These are phyloP conservation scores for Saccharomyces uvarum DNA, from an alignment of 1,139 yeast species.

Conservation along the genomic window DNA sequence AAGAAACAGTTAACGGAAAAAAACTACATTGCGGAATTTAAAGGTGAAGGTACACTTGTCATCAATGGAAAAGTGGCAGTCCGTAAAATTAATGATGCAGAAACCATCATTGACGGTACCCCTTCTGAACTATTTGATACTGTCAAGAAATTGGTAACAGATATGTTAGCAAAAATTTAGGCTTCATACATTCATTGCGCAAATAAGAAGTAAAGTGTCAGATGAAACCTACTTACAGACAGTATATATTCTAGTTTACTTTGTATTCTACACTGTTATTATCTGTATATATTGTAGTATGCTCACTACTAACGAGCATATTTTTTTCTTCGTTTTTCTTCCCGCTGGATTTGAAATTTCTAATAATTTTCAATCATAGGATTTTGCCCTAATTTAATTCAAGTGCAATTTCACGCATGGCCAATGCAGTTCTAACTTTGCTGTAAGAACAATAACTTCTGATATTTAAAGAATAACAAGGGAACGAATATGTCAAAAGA, in stretches of 20 bases:
- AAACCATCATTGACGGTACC: slow-evolving; percentile 75
- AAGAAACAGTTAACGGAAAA: slow-evolving; percentile 51
- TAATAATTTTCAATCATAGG: not conserved
- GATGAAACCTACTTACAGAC: not conserved
- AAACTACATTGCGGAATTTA: slow-evolving; percentile 75
- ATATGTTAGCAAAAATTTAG: slow-evolving; percentile 60
- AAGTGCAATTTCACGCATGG: not conserved
- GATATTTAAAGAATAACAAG: not conserved
- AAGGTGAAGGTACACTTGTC: slow-evolving; percentile 87
- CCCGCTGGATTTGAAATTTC: not conserved
- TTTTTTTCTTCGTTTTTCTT: not conserved
- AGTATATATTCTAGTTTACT: not conserved
- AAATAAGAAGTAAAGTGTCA: not conserved
- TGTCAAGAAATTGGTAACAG: slow-evolving; percentile 67
- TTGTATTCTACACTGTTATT: not conserved
- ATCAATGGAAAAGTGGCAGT: slow-evolving; percentile 73
- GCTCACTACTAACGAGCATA: not conserved
- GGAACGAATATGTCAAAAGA: slow-evolving; percentile 6
- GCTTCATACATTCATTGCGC: not conserved
- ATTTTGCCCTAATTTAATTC: not conserved
- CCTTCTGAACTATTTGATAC: slow-evolving; percentile 70
- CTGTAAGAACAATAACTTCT: not conserved
- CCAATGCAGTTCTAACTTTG: not conserved
- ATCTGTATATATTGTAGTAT: not conserved
- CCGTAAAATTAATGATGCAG: slow-evolving; percentile 73